Evolutionary conservation across 306 rosid genomes (phyloP), one percentile per base, ranked within the genome.

Genomic region (Acmispon strigosus): DNA sequence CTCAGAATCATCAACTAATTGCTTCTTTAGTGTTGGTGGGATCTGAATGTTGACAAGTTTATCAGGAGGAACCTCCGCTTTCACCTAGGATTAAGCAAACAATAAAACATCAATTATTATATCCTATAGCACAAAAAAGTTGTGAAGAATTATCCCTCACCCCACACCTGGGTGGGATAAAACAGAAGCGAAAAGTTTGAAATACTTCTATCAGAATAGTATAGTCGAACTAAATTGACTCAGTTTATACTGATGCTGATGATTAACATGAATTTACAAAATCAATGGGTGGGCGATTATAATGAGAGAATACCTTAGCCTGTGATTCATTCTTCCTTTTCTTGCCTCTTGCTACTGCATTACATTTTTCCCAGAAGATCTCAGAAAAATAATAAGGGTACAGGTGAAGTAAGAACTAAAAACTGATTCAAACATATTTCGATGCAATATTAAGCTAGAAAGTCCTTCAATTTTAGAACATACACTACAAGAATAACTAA

Each of bases 1-100:
- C 79, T 88, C 96, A 51, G 87, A 83, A 78, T 93, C 98, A 80
- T 90, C 97, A 78, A 87, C 82, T 74, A 93, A 78, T 77, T 88
- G 97, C 82, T 90, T 88, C 94, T 76, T 90, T 57, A 93, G 75
- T 17, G 76, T 70, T 52, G 66, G 69, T 15, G 97, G 96, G 59
- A 93, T 89, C 70, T 86, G 96, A 71, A 88, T 78, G 77, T 20
- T 83, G 75, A 80, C 77, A 78, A 85, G 82, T 81, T 86, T 91
- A 39, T 85, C 96, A 54, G 70, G 71, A n/a, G 50, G 73, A 60
- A 70, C 47, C 0, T 3, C 72, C 44, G 56, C 49, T 43, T 82
- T 73, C 54, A 56, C 90, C 96, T 91, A 80, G 58, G 54, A 77
- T 62, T 58, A 62, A 48, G 64, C 50, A 59, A 62, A 41, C 54